A percentile compares a stretch with the other conserved stretches of the same genome.
Evolutionary conservation across 352 stramenopile genomes (phyloP).

Genomic region (Phytopythium litorale): DNA sequence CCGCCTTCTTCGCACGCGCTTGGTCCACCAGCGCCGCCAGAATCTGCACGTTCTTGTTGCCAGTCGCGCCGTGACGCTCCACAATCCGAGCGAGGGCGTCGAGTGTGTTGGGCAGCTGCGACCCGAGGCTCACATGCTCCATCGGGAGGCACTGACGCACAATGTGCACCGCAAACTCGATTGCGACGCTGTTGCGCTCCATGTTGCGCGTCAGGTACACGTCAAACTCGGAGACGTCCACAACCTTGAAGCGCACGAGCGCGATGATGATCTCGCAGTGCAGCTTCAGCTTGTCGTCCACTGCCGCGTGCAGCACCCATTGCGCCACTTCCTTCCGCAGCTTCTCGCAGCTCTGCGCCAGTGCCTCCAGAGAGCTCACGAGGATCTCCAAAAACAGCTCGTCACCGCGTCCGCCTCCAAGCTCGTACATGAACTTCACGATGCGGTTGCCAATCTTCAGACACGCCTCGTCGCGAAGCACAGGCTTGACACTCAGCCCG

Average conservation of each 20-base stretch:
- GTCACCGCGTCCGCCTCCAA: constrained; percentile 79
- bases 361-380: constrained; percentile 92
- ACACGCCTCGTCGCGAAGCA: constrained; percentile 86
- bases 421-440: constrained; percentile 97
- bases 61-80: constrained; percentile 62
- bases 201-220: constrained; percentile 94
- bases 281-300: constrained; percentile 94
- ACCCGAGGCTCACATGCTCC: constrained; percentile 89
- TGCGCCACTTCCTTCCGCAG: constrained; percentile 92
- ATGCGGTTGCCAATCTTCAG: constrained; percentile 96
- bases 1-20: constrained; percentile 51
- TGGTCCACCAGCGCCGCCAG: constrained; percentile 76
- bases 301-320: constrained; percentile 93
- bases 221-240: constrained; percentile 93
- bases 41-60: constrained; percentile 88
- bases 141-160: constrained; percentile 90
- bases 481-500: constrained; percentile 67
- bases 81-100: constrained; percentile 87
- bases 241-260: constrained; percentile 93
- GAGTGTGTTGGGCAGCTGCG: constrained; percentile 93
- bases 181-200: constrained; percentile 92
- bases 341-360: constrained; percentile 91
- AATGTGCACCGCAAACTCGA: constrained; percentile 97
- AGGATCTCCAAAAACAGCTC: constrained; percentile 95
- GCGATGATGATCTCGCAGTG: constrained; percentile 95